These are phyloP conservation scores for Coccinonectria pachysandricola DNA, from an alignment of 2,329 filamentous ascomycete species.

Conservation along the genomic window DNA sequence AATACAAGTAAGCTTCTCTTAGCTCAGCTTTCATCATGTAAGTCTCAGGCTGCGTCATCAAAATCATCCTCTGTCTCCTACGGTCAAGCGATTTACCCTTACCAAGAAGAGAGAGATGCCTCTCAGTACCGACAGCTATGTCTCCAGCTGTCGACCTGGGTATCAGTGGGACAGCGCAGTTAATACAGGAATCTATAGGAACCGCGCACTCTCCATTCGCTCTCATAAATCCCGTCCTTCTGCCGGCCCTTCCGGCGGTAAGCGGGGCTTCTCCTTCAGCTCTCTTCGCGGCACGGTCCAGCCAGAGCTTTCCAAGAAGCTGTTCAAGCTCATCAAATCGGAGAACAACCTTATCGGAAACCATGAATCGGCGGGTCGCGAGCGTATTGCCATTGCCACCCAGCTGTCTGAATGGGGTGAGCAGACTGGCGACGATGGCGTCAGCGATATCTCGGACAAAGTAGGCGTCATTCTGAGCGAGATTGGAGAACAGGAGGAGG, in stretches of 20 bases:
- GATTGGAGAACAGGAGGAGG: conserved; percentile 87
- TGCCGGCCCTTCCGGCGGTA: too few species aligned
- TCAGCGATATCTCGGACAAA: conserved; percentile 91
- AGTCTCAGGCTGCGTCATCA: too few species aligned
- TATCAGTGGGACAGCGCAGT: conserved; percentile 12
- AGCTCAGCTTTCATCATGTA: too few species aligned
- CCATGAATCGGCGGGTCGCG: conserved; percentile 75
- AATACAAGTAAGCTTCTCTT: too few species aligned
- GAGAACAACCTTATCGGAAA: conserved; percentile 81
- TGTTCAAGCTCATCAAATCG: conserved; percentile 89
- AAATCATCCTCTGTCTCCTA: too few species aligned
- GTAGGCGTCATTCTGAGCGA: conserved; percentile 85
- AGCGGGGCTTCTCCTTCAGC: conserved; percentile 72
- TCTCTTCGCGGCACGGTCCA: conserved; percentile 78
- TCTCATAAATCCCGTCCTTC: conserved; percentile 52
- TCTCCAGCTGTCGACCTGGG: conserved; percentile 10
- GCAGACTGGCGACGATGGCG: conserved; percentile 72
- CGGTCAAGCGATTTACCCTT: too few species aligned
- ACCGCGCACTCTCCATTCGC: conserved; percentile 64
- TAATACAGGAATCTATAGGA: conserved; percentile 39
- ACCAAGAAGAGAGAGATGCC: conserved; percentile 24
- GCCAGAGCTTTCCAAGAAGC: conserved; percentile 77
- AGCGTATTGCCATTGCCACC: conserved; percentile 73
- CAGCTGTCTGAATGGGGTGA: conserved; percentile 97
- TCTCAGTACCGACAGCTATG: conserved; percentile 21